Evolutionary conservation across 345 rosid species (phyloP).

Genomic region (Luvunga scandens): DNA sequence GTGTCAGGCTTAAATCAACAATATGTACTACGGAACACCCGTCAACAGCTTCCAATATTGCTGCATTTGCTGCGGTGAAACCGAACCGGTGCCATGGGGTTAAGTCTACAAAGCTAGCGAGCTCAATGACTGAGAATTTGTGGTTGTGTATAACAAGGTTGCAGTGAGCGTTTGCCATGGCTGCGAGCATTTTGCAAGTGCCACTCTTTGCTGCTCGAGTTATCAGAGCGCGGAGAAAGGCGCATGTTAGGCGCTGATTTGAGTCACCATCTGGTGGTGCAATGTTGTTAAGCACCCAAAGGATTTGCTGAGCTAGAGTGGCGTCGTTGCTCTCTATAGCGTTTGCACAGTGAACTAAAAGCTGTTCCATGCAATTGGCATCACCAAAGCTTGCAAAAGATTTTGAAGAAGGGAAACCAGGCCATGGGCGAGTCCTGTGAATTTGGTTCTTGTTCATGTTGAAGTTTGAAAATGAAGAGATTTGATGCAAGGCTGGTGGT

Average conservation of each 20-base stretch:
- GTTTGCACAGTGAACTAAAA: constrained; percentile 80
- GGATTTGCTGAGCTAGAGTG: constrained; percentile 81
- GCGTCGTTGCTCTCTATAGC: constrained; percentile 84
- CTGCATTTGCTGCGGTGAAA: constrained; percentile 82
- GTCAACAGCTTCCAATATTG: constrained; percentile 69
- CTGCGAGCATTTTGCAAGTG: constrained; percentile 57
- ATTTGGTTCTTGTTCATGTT: constrained; percentile 47
- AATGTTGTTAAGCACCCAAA: constrained; percentile 89
- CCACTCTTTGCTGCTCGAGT: constrained; percentile 70
- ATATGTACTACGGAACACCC: constrained; percentile 73
- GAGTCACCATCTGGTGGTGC: constrained; percentile 85
- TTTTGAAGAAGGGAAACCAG: constrained; percentile 60
- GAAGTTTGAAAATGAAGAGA: constrained; percentile 21
- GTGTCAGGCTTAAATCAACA: constrained; percentile 78
- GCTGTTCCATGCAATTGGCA: constrained; percentile 86
- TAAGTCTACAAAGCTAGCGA: constrained; percentile 79
- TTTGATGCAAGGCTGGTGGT: constrained; percentile 37
- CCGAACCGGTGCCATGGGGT: constrained; percentile 99
- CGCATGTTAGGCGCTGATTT: constrained; percentile 68
- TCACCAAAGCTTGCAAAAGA: constrained; percentile 54
- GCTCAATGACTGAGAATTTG: constrained; percentile 74
- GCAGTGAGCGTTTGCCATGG: constrained; percentile 41
- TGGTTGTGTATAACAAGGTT: constrained; percentile 44
- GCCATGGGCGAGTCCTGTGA: constrained; percentile 59
- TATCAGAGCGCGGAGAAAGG: constrained; percentile 74